Evolutionary conservation across 2,329 filamentous ascomycete species (phyloP), one percentile per base, ranked within the genome.

Genomic region (Aspergillus quadrilineatus): DNA sequence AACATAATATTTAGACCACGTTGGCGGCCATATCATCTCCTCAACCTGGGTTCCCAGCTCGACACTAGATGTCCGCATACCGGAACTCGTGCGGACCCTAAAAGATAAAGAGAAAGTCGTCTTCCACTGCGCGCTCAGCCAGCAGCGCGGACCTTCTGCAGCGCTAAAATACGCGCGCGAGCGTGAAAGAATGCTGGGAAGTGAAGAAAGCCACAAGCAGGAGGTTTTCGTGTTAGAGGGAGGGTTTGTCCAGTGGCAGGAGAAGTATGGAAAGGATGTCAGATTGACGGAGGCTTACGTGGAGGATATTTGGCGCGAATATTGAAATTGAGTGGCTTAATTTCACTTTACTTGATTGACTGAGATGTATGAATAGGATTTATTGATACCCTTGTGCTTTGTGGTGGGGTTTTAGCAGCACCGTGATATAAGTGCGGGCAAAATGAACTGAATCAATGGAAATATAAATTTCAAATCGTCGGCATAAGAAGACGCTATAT

Each of bases 61-160:
- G 45, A 84, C 85, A 15, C 83, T 97, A 48, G 90, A 96, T 66
- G 83, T 84, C 69, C 85, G 82, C 63, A 85, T 94, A 73, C 89
- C 92, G 0, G 90, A 92, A 61, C 84, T 99, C n/a, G 81, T 96
- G 10, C 85, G 90, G 55, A 86, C 83, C 43, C 82, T 97, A 47
- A 79, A 85, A 62, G 85, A 88, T 69, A 92, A 91, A 73, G 85
- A 94, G 55, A 88, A 83, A 9, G 91, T 99, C 12, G 85, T 99
- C 1, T 99, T 99, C 73, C 94, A 99, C 77, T 99, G 94, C 75
- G 89, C 90, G 15, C 79, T 97, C 54, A 93, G 89, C 64, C 94
- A 97, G 78, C 89, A 96, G 76, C 82, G 94, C 0, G 94, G 94
- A 0, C 94, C 94, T 0, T 83, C 83, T 50, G 92, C 93, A 3